Conservation (phyloP, 306 rosid genomes). For the Corylus avellana region DNA sequence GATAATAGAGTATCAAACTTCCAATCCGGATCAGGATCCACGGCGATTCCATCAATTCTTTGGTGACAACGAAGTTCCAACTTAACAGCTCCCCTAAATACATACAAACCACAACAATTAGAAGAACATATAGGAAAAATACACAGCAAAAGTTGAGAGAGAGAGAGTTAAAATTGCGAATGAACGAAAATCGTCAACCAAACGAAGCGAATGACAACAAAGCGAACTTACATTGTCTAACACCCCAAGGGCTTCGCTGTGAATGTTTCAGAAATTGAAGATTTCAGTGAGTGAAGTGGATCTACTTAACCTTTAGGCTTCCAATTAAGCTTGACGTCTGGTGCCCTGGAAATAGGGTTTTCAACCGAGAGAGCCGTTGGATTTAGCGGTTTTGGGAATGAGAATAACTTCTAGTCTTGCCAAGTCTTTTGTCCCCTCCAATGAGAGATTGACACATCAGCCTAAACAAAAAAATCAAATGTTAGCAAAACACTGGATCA, state of each 20-base stretch:
- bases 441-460: no score
- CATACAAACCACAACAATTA: slow-evolving; percentile 10
- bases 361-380: not conserved
- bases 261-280: not conserved
- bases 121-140: not conserved
- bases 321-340: not conserved
- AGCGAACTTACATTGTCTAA: slow-evolving; percentile 27
- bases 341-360: not conserved
- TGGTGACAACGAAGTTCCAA: slow-evolving; percentile 51
- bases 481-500: no score
- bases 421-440: no score
- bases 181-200: not conserved
- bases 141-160: not conserved
- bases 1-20: slow-evolving; percentile 55
- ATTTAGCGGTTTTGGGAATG: no score
- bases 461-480: no score
- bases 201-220: not conserved
- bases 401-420: no score
- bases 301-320: not conserved
- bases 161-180: not conserved
- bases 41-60: slow-evolving; percentile 41
- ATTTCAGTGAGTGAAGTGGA: not conserved
- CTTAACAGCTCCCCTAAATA: slow-evolving; percentile 57
- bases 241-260: not conserved
- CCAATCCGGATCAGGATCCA: slow-evolving; percentile 86